Conservation (phyloP, 495 filamentous ascomycete genomes). For the Neurospora sp. region DNA sequence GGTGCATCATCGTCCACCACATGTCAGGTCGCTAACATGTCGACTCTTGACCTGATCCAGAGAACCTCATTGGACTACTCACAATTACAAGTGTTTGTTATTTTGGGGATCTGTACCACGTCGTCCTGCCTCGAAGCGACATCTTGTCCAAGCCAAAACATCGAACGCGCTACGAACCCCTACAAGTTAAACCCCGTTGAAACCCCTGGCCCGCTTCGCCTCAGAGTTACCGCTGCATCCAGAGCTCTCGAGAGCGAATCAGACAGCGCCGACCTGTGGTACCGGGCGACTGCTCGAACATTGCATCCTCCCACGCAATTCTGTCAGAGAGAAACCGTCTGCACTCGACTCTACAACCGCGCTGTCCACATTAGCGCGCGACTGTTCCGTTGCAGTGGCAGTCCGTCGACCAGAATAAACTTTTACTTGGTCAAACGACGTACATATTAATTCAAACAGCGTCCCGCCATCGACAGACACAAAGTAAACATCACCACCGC, state of each 20-base stretch:
- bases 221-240: slow-evolving; percentile 23
- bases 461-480: background rate
- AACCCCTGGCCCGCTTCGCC: slow-evolving; percentile 17
- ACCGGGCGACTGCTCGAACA: slow-evolving; percentile 31
- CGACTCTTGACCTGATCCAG: background rate
- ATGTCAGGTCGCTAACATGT: background rate
- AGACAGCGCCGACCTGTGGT: slow-evolving; percentile 17
- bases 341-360: slow-evolving; percentile 5
- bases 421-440: background rate
- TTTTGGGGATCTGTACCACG: background rate
- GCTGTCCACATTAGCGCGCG: background rate
- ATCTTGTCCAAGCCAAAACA: slow-evolving; percentile 9
- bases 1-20: background rate
- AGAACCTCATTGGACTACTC: background rate
- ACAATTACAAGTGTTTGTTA: background rate
- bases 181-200: background rate
- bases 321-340: background rate
- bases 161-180: background rate
- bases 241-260: slow-evolving; percentile 23
- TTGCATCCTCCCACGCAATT: background rate
- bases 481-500: background rate
- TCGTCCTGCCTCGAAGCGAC: background rate
- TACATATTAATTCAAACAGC: background rate
- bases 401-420: background rate
- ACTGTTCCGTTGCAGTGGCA: background rate